phyloP scores from a whole-genome alignment of 805 yeast genomes.

The Candida pseudofarinosa region DNA sequence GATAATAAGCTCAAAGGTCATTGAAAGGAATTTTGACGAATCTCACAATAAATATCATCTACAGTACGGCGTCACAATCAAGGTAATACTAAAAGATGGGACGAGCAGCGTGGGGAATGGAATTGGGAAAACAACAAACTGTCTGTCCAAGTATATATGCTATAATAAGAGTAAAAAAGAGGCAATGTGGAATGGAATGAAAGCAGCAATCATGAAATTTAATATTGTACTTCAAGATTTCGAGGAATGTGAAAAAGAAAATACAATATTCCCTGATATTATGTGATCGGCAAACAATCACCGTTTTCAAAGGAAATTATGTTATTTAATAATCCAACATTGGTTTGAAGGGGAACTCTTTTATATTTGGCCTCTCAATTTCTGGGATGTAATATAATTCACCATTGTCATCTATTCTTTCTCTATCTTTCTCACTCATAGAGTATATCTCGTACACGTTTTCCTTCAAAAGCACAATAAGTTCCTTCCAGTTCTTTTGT shows the following conservation, averaged over 20 bases:
- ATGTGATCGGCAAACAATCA: not conserved
- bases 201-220: slow-evolving; percentile 38
- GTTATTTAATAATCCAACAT: slow-evolving; percentile 53
- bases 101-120: slow-evolving; percentile 38
- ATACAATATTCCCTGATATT: not conserved
- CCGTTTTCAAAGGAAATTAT: too few relatives aligned
- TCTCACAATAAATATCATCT: slow-evolving; percentile 18
- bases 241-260: not conserved
- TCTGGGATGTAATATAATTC: slow-evolving; percentile 73
- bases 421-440: slow-evolving; percentile 81
- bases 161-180: slow-evolving; percentile 42
- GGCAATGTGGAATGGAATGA: slow-evolving; percentile 45
- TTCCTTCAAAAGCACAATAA: slow-evolving; percentile 52
- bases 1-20: slow-evolving; percentile 22
- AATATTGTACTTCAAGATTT: slow-evolving; percentile 10
- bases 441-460: slow-evolving; percentile 72
- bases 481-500: slow-evolving; percentile 61
- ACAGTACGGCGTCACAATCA: slow-evolving; percentile 24
- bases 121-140: slow-evolving; percentile 28
- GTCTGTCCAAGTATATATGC: slow-evolving; percentile 31
- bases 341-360: slow-evolving; percentile 55
- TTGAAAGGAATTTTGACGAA: slow-evolving; percentile 18
- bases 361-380: slow-evolving; percentile 65
- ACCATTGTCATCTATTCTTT: slow-evolving; percentile 86
- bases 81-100: slow-evolving; percentile 42